These are phyloP conservation scores for Camelina laxa DNA, from an alignment of 345 rosid species.

Conservation along the genomic window DNA sequence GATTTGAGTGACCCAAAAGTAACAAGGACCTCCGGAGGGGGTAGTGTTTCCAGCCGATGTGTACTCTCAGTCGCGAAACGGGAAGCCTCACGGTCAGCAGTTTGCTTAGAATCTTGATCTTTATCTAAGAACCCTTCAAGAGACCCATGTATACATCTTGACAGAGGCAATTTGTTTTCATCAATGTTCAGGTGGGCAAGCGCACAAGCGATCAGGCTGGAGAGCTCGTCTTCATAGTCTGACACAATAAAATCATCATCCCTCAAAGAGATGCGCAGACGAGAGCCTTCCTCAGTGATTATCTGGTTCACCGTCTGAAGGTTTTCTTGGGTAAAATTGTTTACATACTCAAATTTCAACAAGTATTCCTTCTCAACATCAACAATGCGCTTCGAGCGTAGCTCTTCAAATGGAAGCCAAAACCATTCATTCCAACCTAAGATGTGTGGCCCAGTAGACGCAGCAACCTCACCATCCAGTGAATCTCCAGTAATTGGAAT, in stretches of 20 bases:
- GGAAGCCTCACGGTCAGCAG: constrained; percentile 57
- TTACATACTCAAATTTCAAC: constrained; percentile 57
- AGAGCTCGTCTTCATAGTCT: constrained; percentile 88
- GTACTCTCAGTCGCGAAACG: constrained; percentile 77
- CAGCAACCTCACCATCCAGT: constrained; percentile 41
- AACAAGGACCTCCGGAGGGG: constrained; percentile 60
- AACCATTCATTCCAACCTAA: constrained; percentile 76
- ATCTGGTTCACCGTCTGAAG: constrained; percentile 56
- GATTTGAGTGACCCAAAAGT: constrained; percentile 65
- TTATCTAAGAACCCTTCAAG: constrained; percentile 63
- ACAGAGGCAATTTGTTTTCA: constrained; percentile 47
- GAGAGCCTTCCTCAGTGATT: constrained; percentile 74
- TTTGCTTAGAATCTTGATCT: constrained; percentile 50
- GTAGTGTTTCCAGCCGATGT: constrained; percentile 62
- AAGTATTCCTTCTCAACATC: constrained; percentile 65
- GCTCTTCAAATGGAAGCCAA: constrained; percentile 82
- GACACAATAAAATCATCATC: constrained; percentile 62
- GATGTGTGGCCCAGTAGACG: constrained; percentile 46
- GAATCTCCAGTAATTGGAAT: constrained; percentile 47
- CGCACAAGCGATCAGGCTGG: constrained; percentile 92
- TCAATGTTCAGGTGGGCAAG: constrained; percentile 54
- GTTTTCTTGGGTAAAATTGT: constrained; percentile 50
- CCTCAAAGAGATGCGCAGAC: constrained; percentile 73
- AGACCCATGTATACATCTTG: constrained; percentile 57
- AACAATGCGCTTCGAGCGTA: constrained; percentile 55